A percentile compares a stretch with the other conserved stretches of the same genome.
Evolutionary conservation across 768 basidiomycete genomes (phyloP).

Genomic region (Galerina sulciceps): DNA sequence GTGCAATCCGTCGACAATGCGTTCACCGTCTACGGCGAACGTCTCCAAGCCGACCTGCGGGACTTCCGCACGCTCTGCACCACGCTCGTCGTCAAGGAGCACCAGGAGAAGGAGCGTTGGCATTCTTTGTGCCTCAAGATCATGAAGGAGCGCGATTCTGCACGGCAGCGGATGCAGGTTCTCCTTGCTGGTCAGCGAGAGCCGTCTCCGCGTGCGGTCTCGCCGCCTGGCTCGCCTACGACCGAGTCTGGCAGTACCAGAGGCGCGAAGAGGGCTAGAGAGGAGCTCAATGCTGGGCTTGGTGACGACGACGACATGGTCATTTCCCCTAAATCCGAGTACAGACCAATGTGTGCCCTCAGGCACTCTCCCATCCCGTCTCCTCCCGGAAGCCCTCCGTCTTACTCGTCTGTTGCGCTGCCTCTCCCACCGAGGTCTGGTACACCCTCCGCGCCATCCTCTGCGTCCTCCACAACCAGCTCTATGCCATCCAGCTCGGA

Average conservation of each 20-base stretch:
- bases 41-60: slow-evolving; percentile 32
- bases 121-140: slow-evolving; percentile 32
- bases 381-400: slow-evolving; percentile 5
- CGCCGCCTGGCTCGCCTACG: not conserved
- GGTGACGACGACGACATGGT: not conserved
- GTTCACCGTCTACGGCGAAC: slow-evolving; percentile 32
- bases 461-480: not conserved
- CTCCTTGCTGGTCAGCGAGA: slow-evolving; percentile 15
- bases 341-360: not conserved
- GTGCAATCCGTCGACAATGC: slow-evolving; percentile 28
- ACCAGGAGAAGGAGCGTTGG: slow-evolving; percentile 33
- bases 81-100: slow-evolving; percentile 31
- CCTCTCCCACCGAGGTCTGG: not conserved
- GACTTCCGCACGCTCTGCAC: slow-evolving; percentile 35
- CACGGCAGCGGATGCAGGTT: slow-evolving; percentile 30
- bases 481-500: not conserved
- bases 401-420: not conserved
- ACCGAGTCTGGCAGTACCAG: not conserved
- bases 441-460: not conserved
- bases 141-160: slow-evolving; percentile 37
- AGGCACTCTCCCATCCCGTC: not conserved
- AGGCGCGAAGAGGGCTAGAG: not conserved
- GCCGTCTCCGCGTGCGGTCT: no score
- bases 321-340: not conserved
- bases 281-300: not conserved